Base-by-base conservation (phyloP, 768 basidiomycete genomes). In the Aureoboletus auriporus region DNA sequence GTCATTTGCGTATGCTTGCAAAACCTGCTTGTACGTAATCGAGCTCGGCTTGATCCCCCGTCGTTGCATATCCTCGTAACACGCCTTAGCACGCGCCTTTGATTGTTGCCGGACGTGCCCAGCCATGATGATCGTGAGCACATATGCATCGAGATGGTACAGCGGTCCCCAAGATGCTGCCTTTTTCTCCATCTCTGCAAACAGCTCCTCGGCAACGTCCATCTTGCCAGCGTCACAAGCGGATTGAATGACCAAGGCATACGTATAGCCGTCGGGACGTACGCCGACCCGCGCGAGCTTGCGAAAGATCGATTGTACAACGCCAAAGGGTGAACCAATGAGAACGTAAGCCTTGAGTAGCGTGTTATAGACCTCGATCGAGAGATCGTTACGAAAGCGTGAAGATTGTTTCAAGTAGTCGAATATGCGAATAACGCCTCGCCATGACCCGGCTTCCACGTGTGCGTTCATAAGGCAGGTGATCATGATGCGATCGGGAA, bases 321-420 rank as follows among this genome's bases (percentile, higher is more conserved):
- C 63, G 29, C 66, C 64, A 56, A 86, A 88, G 0, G 93, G 91
- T 2, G 89, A 80, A 23, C 87, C 90, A 31, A 89, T 77, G 40
- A 86, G 71, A 45, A 95, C 79, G 59, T 90, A 87, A 2, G 91
- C 90, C 66, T 89, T 90, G 55, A 95, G 69, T 23, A 96, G 74
- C 23, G 81, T 81, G 64, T 92, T 92, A 66, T 82, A 84, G 44
- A 85, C 75, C 42, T 81, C 76, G 60, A 86, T 75, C 36, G 77
- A 71, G 34, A 82, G 69, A 43, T 70, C 63, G 37, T 71, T 64
- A 36, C 70, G 61, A 46, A 70, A 66, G 46, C 55, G 42, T 10
- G 61, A 59, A 27, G 71, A 62, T 31, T 69, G 56, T 33, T 67
- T 64, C 39, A 90, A 69, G 54, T 78, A 81, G 54, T 85, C 79